Base-by-base conservation (phyloP, 2,329 filamentous ascomycete species). In the Diaporthe velutina region DNA sequence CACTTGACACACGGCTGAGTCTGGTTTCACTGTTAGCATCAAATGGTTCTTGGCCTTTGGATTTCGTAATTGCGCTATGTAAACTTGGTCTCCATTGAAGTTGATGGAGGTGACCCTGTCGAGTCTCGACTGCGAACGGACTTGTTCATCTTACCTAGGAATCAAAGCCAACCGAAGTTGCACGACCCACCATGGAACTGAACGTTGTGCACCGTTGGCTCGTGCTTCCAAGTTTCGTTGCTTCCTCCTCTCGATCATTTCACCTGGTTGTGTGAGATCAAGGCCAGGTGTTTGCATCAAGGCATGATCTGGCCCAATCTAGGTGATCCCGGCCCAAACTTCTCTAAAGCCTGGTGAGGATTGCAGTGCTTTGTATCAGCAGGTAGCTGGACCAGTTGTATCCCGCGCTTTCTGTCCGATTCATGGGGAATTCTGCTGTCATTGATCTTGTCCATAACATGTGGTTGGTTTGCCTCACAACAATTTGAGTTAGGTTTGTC, bases 11-110 rank as follows among this genome's bases (percentile, higher is more conserved):
- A 67, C 33, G 45, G 61, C 42, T 30, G 22, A 67, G 45, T 35
- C 28, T 35, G 61, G 61, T 67, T 67, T 52, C 61, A 67, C 4
- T 35, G 42, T 52, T 17, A 67, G 45, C 45, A 52, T 28, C 64
- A 38, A 25, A 9, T 52, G 2, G 7, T 67, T 5, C 64, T 67
- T 67, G 64, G 45, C 30, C 35, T 13, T 8, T 38, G 13, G n/a
- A 28, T 17, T 19, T 35, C 33, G 45, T 25, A 30, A 25, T 22
- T 6, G 42, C 8, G 10, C 45, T 38, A 52, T 67, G 45, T 67
- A 52, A 50, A 25, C 33, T 67, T 67, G 12, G 52, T 67, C 7
- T 33, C 10, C 22, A 4, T 38, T 25, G 12, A 66, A n/a, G 4
- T 45, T 7, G 40, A 22, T 48, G 19, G 28, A 33, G 15, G 28